Evolutionary conservation across 1,284 basidiomycete species (phyloP).

Genomic region (Tranzscheliella williamsii): DNA sequence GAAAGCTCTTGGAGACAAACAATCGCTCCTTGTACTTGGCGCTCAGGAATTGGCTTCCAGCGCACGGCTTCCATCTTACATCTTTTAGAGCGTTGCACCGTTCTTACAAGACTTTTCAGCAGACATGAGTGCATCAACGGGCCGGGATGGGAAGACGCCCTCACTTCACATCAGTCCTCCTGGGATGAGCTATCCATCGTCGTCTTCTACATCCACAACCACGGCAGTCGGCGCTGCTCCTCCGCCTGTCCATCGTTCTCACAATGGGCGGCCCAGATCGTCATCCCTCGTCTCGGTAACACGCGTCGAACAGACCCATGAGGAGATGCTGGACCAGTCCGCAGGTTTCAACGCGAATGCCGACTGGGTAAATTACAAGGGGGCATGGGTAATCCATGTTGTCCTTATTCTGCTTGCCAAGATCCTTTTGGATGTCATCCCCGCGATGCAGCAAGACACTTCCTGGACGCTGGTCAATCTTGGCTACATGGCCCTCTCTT

Average conservation of each 20-base stretch:
- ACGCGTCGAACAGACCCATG: conserved; percentile 62
- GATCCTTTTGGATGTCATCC: conserved; percentile 88
- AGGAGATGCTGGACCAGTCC: conserved; percentile 62
- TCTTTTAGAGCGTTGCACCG: neutral
- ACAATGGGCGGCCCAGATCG: conserved; percentile 20
- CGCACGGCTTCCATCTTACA: neutral
- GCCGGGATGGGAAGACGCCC: conserved; percentile 7
- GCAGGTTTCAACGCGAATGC: conserved; percentile 79
- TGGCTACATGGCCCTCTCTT: conserved; percentile 88
- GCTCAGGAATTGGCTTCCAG: too few relatives aligned
- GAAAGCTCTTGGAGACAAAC: too few relatives aligned
- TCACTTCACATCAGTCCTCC: conserved; percentile 32
- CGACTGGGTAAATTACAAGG: conserved; percentile 98
- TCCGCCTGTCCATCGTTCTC: conserved; percentile 24
- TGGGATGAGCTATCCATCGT: conserved; percentile 9
- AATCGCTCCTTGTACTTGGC: too few relatives aligned
- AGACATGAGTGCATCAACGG: conserved; percentile 2
- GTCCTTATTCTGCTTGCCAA: conserved; percentile 89
- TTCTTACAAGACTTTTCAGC: too few relatives aligned
- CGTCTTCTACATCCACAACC: conserved; percentile 4
- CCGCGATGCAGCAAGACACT: conserved; percentile 88
- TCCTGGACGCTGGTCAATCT: conserved; percentile 96
- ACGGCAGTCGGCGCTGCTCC: conserved; percentile 5
- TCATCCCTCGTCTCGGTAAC: conserved; percentile 61
- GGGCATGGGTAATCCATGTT: conserved; percentile 94